phyloP scores from a whole-genome alignment of 495 filamentous ascomycete species.

The Talaromyces borbonicus region DNA sequence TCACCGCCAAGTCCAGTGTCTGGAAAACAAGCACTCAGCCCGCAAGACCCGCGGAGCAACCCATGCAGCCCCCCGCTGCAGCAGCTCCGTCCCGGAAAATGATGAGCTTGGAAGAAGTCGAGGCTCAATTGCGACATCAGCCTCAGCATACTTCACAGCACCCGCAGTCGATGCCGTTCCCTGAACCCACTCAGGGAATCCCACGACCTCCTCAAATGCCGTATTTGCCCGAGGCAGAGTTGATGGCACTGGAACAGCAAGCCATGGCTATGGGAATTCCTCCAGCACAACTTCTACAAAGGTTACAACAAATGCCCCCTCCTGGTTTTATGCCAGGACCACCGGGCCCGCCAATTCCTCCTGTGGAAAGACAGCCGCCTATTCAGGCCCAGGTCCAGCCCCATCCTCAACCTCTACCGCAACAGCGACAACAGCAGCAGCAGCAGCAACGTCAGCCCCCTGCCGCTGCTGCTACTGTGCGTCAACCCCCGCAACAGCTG shows the following conservation, averaged over 20 bases:
- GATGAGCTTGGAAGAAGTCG: conserved; percentile 94
- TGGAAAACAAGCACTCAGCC: conserved; percentile 72
- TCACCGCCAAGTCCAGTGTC: conserved; percentile 86
- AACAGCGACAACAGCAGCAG: conserved; percentile 26
- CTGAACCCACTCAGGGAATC: conserved; percentile 24
- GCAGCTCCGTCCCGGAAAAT: conserved; percentile 56
- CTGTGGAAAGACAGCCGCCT: conserved; percentile 26
- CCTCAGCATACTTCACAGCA: conserved; percentile 33
- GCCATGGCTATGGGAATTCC: conserved; percentile 29
- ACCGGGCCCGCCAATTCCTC: conserved; percentile 27
- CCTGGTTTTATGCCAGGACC: conserved; percentile 33
- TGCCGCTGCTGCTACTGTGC: too few species aligned
- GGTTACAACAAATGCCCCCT: conserved; percentile 31
- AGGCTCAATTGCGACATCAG: conserved; percentile 79
- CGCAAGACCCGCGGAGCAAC: conserved; percentile 21
- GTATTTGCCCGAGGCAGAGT: conserved; percentile 31
- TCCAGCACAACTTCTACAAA: conserved; percentile 39
- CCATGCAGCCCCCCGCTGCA: conserved; percentile 12
- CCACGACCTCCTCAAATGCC: conserved; percentile 35
- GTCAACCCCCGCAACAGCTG: too few species aligned
- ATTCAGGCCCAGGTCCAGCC: conserved; percentile 15
- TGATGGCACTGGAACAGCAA: conserved; percentile 35
- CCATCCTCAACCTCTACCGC: conserved; percentile 28
- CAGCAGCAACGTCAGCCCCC: conserved; percentile 19
- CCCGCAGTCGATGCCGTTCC: conserved; percentile 22